Conservation (phyloP, 1,284 basidiomycete genomes). For the Cryptococcus sp. region DNA sequence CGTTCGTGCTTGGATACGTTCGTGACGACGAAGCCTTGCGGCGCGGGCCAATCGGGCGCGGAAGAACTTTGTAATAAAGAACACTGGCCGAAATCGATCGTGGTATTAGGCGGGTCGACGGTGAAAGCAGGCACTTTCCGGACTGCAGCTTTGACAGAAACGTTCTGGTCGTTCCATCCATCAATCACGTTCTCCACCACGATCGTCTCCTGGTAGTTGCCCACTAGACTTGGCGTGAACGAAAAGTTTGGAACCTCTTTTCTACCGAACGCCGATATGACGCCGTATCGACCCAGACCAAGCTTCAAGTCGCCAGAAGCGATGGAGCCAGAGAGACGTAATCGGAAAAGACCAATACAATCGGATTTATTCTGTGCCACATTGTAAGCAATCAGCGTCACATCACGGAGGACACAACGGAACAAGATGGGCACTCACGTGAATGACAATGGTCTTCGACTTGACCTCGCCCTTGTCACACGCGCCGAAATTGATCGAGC, state of each 20-base stretch:
- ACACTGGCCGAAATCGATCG: conserved; percentile 45
- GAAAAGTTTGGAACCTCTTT: conserved; percentile 55
- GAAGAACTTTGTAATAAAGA: conserved; percentile 13
- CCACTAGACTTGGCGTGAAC: conserved; percentile 55
- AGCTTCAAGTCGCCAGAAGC: conserved; percentile 58
- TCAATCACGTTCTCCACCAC: conserved; percentile 58
- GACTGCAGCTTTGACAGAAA: conserved; percentile 57
- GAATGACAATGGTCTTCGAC: conserved; percentile 56
- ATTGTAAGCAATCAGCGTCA: background rate
- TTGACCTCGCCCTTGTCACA: conserved; percentile 57
- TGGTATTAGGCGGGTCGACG: conserved; percentile 44
- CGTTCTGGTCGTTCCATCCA: conserved; percentile 54
- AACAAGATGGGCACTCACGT: conserved; percentile 26
- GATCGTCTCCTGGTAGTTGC: conserved; percentile 56
- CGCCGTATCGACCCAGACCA: conserved; percentile 56
- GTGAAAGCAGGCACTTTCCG: conserved; percentile 56
- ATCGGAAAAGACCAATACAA: conserved; percentile 56
- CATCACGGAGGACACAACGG: background rate
- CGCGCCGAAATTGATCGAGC: conserved; percentile 59
- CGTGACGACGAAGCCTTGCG: conserved; percentile 50
- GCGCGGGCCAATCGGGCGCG: conserved; percentile 19
- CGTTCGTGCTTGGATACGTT: conserved; percentile 55
- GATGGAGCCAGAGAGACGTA: conserved; percentile 58
- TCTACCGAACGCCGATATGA: conserved; percentile 57
- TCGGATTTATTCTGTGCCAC: conserved; percentile 52